These are phyloP conservation scores for Fusarium chlamydosporum DNA, from an alignment of 2,329 filamentous ascomycete genomes.

Conservation along the genomic window DNA sequence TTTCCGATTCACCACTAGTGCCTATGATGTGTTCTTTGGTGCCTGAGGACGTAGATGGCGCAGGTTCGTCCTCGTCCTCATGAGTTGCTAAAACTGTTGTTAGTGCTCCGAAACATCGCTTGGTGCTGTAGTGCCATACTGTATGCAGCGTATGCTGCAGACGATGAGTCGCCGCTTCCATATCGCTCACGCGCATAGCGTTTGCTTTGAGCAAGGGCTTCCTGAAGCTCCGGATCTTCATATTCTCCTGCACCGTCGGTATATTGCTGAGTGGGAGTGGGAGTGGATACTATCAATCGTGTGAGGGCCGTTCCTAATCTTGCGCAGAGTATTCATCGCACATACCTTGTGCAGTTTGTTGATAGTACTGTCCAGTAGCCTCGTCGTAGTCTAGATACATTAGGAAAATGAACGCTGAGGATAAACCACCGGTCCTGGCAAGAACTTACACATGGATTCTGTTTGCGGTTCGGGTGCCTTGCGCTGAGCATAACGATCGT, in stretches of 20 bases:
- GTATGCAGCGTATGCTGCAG: conserved; percentile 25
- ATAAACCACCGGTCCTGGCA: neutral
- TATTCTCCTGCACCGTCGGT: conserved; percentile 10
- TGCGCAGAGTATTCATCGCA: neutral
- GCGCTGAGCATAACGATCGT: conserved; percentile 2
- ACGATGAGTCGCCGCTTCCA: conserved; percentile 29
- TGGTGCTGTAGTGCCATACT: conserved; percentile 7
- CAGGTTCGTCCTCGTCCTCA: conserved; percentile 50
- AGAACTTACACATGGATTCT: conserved; percentile 18
- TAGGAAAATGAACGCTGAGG: neutral
- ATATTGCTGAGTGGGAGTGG: conserved; percentile 16
- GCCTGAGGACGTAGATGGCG: conserved; percentile 39
- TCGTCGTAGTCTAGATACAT: conserved; percentile 26
- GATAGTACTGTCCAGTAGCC: conserved; percentile 27
- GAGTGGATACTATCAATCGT: conserved; percentile 14
- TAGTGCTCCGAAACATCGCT: neutral
- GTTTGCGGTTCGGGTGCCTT: neutral
- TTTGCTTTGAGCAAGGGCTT: conserved; percentile 31
- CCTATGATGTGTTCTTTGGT: conserved; percentile 36
- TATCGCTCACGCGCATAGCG: conserved; percentile 29
- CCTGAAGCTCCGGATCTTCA: conserved; percentile 29
- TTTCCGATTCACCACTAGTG: conserved; percentile 43
- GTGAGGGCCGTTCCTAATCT: conserved; percentile 1
- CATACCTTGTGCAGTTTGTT: conserved; percentile 28
- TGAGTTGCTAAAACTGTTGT: conserved; percentile 4